Evolutionary conservation across 441 rosid genomes (phyloP).

Genomic region (Pelargonium myrrhifolium): DNA sequence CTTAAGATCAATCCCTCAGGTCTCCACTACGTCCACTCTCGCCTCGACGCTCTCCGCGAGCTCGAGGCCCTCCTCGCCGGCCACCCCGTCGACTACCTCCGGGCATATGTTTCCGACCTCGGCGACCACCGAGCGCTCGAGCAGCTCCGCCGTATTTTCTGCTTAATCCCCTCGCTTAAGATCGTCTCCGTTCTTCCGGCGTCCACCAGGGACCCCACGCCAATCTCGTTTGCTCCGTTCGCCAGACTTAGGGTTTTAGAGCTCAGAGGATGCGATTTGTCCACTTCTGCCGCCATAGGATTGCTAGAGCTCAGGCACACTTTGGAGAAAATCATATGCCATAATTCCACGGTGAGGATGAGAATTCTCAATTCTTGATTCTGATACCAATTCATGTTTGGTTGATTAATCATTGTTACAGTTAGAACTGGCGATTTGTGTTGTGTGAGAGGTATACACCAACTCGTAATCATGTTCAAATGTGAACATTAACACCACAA

Average conservation of each 20-base stretch:
- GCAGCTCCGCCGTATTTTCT: slow-evolving; percentile 80
- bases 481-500: too few relatives aligned
- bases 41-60: slow-evolving; percentile 78
- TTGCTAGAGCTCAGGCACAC: slow-evolving; percentile 78
- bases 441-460: too few relatives aligned
- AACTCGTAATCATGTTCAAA: too few relatives aligned
- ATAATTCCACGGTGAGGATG: slow-evolving; percentile 78
- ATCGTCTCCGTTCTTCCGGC: slow-evolving; percentile 68
- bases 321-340: slow-evolving; percentile 83
- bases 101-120: slow-evolving; percentile 87
- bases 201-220: slow-evolving; percentile 81
- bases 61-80: slow-evolving; percentile 69
- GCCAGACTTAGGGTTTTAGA: slow-evolving; percentile 71
- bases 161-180: slow-evolving; percentile 66
- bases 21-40: slow-evolving; percentile 82
- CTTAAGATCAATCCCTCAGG: slow-evolving; percentile 89
- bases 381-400: too few relatives aligned
- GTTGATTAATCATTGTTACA: too few relatives aligned
- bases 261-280: slow-evolving; percentile 85
- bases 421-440: too few relatives aligned
- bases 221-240: slow-evolving; percentile 66
- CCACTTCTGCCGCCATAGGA: slow-evolving; percentile 85
- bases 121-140: slow-evolving; percentile 95
- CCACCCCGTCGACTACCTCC: slow-evolving; percentile 91
- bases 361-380: too few relatives aligned